A percentile compares a stretch with the other conserved stretches of the same genome.
These are phyloP conservation scores for Picea glauca DNA, from an alignment of 75 land plant genomes.

Conservation along the genomic window DNA sequence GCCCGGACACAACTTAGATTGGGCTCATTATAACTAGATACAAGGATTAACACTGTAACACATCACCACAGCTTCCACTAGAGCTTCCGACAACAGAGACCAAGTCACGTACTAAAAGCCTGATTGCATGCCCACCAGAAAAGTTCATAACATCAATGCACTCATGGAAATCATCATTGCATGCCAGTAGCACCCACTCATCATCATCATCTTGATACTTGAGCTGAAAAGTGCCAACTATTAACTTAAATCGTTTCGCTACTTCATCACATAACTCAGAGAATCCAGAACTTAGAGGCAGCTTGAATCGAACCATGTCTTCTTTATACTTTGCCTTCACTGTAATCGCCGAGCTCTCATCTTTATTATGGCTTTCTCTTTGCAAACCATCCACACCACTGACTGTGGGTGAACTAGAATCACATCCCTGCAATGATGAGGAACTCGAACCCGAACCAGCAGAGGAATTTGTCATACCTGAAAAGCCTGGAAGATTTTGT, in stretches of 20 bases:
- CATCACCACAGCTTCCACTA: conserved; percentile 38
- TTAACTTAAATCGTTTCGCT: conserved; percentile 27
- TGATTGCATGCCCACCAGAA: conserved; percentile 17
- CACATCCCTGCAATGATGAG: conserved; percentile 16
- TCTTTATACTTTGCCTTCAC: conserved; percentile 33
- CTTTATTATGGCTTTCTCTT: neutral
- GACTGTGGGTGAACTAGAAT: conserved; percentile 19
- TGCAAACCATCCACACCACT: neutral
- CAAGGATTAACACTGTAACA: conserved; percentile 15
- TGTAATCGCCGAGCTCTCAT: neutral
- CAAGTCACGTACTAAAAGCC: conserved; percentile 23
- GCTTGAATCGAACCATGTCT: conserved; percentile 35
- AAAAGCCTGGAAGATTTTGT: conserved; percentile 1
- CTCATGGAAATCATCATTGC: conserved; percentile 42
- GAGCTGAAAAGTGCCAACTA: conserved; percentile 18
- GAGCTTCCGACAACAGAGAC: conserved; percentile 30
- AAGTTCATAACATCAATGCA: conserved; percentile 33
- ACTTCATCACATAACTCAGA: conserved; percentile 22
- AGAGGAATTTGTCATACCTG: conserved; percentile 35
- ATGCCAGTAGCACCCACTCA: conserved; percentile 41
- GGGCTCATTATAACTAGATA: neutral
- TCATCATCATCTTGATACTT: conserved; percentile 50
- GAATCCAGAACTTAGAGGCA: conserved; percentile 15
- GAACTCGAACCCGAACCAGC: conserved; percentile 36
- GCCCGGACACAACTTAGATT: neutral